Evolutionary conservation across 2,329 filamentous ascomycete species (phyloP), one percentile per base, ranked within the genome.

Genomic region (Colletotrichum magnum): DNA sequence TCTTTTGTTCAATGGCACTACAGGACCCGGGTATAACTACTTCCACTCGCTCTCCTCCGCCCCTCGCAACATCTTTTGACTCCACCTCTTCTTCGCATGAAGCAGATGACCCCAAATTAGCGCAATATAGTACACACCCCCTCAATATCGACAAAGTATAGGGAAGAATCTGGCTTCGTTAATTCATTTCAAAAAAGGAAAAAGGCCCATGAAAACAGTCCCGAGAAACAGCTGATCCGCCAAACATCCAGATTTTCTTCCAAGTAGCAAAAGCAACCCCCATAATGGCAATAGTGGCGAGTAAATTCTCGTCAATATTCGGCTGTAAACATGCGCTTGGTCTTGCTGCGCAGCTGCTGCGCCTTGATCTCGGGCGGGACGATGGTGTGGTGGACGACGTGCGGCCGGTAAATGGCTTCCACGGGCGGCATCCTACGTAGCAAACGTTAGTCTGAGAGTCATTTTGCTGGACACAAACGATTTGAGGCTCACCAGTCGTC

Each of bases 341-440:
- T 87, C 76, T 90, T 91, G 75, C 84, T 91, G 74, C 87, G 85
- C 2, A 89, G 83, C 74, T 91, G 88, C 71, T 92, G 88, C 2
- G 91, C 90, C 76, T 93, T 93, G 74, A 92, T 86, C 74, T 93
- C 91, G 5, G 89, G 86, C 10, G 91, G 90, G 56, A 92, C 84
- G 54, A 88, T 87, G 16, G 93, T 95, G 78, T 98, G 95, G 80
- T 98, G 95, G 3, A 98, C 95, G 16, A 97, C 94, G 78, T 98
- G 95, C 6, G 95, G 95, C 57, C 94, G 87, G 78, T 97, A 97
- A 16, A 97, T 92, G 5, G 94, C 94, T 79, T 97, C 94, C 3
- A 97, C 93, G 1, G 94, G 94, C 2, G 93, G 93, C 89, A 95
- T 94, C 91, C 89, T 88, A 52, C 53, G 10, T 36, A 10, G 9